Conservation (phyloP, 2,329 filamentous ascomycete species). For the Tolypocladium endophyticum region DNA sequence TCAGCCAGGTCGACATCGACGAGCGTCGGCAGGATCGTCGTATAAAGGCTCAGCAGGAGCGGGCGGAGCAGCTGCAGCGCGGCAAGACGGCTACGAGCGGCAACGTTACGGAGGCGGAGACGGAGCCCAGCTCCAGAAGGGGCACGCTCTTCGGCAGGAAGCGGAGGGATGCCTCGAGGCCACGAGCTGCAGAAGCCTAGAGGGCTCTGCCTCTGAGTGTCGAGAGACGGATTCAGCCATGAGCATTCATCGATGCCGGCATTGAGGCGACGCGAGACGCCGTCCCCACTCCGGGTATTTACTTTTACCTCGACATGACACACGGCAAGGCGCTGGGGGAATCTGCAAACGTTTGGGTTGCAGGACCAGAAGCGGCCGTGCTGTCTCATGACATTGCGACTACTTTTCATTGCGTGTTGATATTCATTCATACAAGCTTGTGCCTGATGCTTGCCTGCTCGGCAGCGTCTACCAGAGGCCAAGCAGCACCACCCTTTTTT, state of each 20-base stretch:
- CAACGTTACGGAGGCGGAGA: constrained; percentile 18
- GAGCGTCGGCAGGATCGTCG: constrained; percentile 60
- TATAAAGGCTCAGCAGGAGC: constrained; percentile 36
- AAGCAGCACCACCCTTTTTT: not conserved
- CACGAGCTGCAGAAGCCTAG: constrained; percentile 7
- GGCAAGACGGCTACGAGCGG: constrained; percentile 17
- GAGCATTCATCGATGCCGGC: not conserved
- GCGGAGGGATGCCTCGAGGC: constrained; percentile 19
- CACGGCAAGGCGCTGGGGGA: not conserved
- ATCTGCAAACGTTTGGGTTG: not conserved
- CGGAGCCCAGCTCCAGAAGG: constrained; percentile 23
- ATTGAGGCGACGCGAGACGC: not conserved
- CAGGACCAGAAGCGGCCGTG: not conserved
- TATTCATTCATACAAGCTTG: not conserved
- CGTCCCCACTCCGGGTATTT: not conserved
- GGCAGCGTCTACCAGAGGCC: not conserved
- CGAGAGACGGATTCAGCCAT: not conserved
- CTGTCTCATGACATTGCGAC: not conserved
- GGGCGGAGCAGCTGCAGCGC: constrained; percentile 13
- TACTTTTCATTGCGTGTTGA: constrained; percentile 1
- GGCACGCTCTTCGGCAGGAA: constrained; percentile 35
- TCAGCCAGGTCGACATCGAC: constrained; percentile 76
- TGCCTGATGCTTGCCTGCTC: not conserved
- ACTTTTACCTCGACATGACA: not conserved
- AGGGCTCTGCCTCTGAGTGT: not conserved